phyloP scores from a whole-genome alignment of 805 yeast species.

The Yarrowia osloensis region DNA sequence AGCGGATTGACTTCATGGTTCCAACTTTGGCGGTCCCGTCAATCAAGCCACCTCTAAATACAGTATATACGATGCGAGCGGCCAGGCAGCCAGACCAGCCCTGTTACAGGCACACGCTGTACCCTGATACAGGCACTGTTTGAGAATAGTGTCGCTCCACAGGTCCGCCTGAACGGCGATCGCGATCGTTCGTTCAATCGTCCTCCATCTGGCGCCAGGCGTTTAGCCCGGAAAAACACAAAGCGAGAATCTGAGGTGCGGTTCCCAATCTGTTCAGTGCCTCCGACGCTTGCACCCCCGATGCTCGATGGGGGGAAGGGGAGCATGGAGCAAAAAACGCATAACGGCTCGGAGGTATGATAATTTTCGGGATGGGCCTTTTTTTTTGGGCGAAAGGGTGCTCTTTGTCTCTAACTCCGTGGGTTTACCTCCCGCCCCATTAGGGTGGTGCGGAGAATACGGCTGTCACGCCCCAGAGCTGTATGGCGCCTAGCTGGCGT shows the following conservation, averaged over 20 bases:
- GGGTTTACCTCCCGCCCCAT: not conserved
- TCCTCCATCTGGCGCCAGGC: no score
- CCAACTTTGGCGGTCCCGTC: conserved; percentile 14
- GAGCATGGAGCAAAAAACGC: not conserved
- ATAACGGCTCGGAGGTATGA: conserved; percentile 11
- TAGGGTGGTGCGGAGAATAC: not conserved
- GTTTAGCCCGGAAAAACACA: not conserved
- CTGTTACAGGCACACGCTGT: not conserved
- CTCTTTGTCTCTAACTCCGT: not conserved
- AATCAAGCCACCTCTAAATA: not conserved
- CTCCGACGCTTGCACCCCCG: not conserved
- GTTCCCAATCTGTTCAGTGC: not conserved
- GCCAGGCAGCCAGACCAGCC: not conserved
- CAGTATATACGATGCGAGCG: not conserved
- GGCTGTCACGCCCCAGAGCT: not conserved
- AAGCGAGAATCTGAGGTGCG: not conserved
- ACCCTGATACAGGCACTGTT: not conserved
- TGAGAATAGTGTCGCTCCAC: not conserved
- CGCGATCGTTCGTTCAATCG: no score
- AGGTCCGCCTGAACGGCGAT: no score
- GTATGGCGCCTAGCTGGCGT: not conserved
- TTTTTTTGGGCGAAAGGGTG: not conserved
- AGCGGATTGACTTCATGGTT: not conserved
- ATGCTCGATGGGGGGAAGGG: not conserved
- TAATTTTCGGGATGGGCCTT: not conserved